Evolutionary conservation across 164 flowering plant species (phyloP).

Genomic region (Amborella trichopoda): DNA sequence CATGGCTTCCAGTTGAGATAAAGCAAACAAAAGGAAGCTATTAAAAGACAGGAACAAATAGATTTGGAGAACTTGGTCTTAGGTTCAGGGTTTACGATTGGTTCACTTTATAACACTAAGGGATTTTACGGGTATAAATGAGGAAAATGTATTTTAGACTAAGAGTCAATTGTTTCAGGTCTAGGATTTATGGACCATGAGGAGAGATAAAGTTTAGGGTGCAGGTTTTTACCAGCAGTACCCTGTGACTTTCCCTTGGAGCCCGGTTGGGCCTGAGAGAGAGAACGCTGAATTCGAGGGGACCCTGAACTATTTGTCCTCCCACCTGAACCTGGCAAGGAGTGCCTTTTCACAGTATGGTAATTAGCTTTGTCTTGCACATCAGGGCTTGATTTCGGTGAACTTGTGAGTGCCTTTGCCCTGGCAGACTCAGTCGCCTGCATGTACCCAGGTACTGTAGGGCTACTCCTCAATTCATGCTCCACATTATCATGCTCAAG

Average conservation of each 20-base stretch:
- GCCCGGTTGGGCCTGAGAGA: conserved; percentile 53
- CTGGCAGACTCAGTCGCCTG: conserved; percentile 95
- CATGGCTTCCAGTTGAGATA: too few species aligned
- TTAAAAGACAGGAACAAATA: too few species aligned
- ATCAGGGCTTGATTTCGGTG: conserved; percentile 90
- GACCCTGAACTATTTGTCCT: conserved; percentile 61
- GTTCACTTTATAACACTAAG: too few species aligned
- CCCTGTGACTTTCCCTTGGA: conserved; percentile 46
- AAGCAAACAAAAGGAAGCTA: too few species aligned
- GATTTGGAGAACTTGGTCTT: too few species aligned
- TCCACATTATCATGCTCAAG: conserved; percentile 50
- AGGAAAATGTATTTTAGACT: too few species aligned
- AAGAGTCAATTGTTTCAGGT: too few species aligned
- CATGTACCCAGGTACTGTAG: conserved; percentile 79
- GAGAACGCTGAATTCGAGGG: conserved; percentile 58
- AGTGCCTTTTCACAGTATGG: conserved; percentile 67
- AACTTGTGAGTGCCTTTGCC: conserved; percentile 62
- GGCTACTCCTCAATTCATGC: conserved; percentile 47
- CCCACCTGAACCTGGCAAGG: conserved; percentile 60
- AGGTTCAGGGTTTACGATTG: too few species aligned
- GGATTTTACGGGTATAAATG: too few species aligned
- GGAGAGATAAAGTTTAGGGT: conserved; percentile 9
- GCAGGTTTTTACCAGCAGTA: conserved; percentile 34
- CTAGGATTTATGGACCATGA: too few species aligned
- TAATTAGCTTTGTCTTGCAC: conserved; percentile 53